Base-by-base conservation (phyloP, 2,329 filamentous ascomycete genomes). In the Furcasterigmium sp. region DNA sequence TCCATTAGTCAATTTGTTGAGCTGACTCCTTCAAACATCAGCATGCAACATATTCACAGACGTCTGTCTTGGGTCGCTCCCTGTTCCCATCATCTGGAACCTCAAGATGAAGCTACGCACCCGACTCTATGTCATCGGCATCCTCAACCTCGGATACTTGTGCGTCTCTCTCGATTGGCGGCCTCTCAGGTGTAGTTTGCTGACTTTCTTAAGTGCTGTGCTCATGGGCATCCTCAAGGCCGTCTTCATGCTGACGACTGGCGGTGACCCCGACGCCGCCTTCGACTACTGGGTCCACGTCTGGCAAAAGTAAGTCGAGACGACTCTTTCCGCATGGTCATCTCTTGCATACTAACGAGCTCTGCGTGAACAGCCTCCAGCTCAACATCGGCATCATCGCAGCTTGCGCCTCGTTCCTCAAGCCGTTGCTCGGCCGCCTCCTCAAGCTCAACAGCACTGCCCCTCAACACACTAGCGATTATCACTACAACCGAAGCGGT, bases 361-460 rank as follows among this genome's bases (percentile, higher is more conserved):
- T 47, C 25, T n/a, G n/a, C n/a, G 45, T 58, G 10, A 49, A 47
- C 18, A 70, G 65, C 17, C 55, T 69, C 42, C 65, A 70, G 50
- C 55, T 67, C 39, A 63, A 64, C 39, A 51, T 68, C 10, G 63
- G 63, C 10, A 65, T 69, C 30, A 56, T 67, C 20, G 65, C 65
- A 2, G 62, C 60, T 29, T 68, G 63, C 32, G 57, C 67, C 8
- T 64, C 67, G 7, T 58, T 62, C 2, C 52, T 70, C 17, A 64
- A 63, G 37, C 64, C 65, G 2, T 53, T 67, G 7, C 56, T 67
- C 17, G 47, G 51, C 46, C 50, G 53, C 20, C 47, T 47, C 35
- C 56, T 65, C n/a, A 53, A 55, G 18, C 46, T 56, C 36, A 26
- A 11, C 23, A 11, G 11, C 32, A 51, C n/a, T n/a, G n/a, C n/a